phyloP scores from a whole-genome alignment of 805 yeast genomes.

The Candida peoriensis region DNA sequence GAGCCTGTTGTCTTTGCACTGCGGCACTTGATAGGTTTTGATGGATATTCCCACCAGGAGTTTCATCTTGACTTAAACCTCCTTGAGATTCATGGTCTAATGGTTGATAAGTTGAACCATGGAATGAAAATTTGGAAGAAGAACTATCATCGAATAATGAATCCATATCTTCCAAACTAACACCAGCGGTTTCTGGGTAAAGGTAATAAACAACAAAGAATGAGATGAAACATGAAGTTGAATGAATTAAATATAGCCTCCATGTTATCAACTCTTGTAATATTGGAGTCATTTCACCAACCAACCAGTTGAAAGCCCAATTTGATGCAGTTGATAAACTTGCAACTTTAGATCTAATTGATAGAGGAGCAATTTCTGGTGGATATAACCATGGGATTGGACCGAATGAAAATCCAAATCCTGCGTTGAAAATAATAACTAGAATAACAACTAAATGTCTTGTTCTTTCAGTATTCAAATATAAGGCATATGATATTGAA shows the following conservation, averaged over 20 bases:
- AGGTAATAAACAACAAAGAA: slow-evolving; percentile 64
- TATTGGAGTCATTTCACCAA: slow-evolving; percentile 88
- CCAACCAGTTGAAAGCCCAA: slow-evolving; percentile 90
- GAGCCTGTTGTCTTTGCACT: slow-evolving; percentile 35
- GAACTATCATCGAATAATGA: slow-evolving; percentile 73
- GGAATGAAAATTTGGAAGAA: slow-evolving; percentile 28
- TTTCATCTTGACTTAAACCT: slow-evolving; percentile 3
- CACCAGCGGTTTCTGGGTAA: slow-evolving; percentile 90
- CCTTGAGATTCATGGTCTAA: slow-evolving; percentile 13
- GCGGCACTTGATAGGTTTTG: slow-evolving; percentile 36
- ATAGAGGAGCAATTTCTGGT: slow-evolving; percentile 79
- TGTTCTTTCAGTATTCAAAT: slow-evolving; percentile 45
- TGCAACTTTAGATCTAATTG: slow-evolving; percentile 85
- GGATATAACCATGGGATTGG: slow-evolving; percentile 90
- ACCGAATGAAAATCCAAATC: slow-evolving; percentile 91
- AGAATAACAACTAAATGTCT: slow-evolving; percentile 68
- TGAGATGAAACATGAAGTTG: slow-evolving; percentile 68
- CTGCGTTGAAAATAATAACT: slow-evolving; percentile 76
- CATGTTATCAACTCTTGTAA: slow-evolving; percentile 71
- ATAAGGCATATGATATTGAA: slow-evolving; percentile 57
- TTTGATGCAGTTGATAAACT: slow-evolving; percentile 87
- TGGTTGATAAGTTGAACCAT: slow-evolving; percentile 19
- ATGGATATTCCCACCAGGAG: neutral
- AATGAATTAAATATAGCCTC: slow-evolving; percentile 80
- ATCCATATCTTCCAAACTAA: slow-evolving; percentile 88